phyloP scores from a whole-genome alignment of 345 rosid species.

The Murraya koenigii region DNA sequence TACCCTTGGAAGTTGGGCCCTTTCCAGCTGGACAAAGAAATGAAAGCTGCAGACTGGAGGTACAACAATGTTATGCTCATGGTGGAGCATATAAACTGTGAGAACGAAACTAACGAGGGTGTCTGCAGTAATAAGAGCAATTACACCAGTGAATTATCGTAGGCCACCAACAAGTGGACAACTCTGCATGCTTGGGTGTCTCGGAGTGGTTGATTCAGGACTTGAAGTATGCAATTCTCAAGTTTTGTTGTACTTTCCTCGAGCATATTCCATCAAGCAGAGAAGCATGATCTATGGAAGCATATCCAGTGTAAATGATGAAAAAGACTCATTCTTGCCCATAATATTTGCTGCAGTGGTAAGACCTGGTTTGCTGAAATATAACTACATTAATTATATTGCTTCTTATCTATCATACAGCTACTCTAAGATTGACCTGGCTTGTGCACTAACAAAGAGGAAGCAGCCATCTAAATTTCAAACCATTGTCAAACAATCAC shows the following conservation, averaged over 20 bases:
- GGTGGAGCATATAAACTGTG: constrained; percentile 4
- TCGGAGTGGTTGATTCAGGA: neutral
- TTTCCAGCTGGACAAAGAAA: neutral
- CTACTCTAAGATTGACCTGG: neutral
- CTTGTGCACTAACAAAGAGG: neutral
- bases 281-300: constrained; percentile 1
- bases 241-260: neutral
- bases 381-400: neutral
- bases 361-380: neutral
- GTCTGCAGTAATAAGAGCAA: constrained; percentile 10
- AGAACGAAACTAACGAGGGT: neutral
- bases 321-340: neutral
- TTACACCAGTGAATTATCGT: neutral
- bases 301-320: neutral
- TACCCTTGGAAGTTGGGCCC: neutral
- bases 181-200: neutral
- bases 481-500: neutral
- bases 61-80: neutral
- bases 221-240: neutral
- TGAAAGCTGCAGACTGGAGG: neutral
- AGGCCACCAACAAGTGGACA: neutral
- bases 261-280: neutral
- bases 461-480: neutral
- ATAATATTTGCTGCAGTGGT: neutral
- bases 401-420: neutral